phyloP scores from a whole-genome alignment of 2,329 filamentous ascomycete species.

The Alternaria sp. region DNA sequence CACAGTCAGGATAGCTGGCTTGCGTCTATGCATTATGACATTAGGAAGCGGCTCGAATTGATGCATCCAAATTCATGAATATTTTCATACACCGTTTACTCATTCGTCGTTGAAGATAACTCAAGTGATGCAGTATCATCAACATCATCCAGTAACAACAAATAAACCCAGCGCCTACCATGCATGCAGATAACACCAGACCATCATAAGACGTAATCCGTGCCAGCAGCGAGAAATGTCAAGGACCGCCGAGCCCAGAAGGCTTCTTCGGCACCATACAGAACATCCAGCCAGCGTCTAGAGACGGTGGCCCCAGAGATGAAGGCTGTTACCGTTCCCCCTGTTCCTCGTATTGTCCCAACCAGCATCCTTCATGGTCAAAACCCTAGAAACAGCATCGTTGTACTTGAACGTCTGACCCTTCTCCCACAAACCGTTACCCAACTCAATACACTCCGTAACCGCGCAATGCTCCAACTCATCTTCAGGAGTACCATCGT shows the following conservation, averaged over 20 bases:
- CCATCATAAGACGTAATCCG: not conserved
- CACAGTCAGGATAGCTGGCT: not conserved
- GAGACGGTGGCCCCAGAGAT: conserved; percentile 39
- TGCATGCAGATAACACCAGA: not conserved
- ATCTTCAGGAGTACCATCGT: conserved; percentile 21
- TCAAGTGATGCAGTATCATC: not conserved
- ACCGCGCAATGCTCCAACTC: conserved; percentile 39
- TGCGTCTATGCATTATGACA: not conserved
- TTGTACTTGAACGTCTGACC: conserved; percentile 44
- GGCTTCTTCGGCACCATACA: not conserved
- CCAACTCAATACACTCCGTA: conserved; percentile 45
- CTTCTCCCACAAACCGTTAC: conserved; percentile 44
- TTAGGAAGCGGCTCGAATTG: not conserved
- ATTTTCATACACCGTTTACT: not conserved
- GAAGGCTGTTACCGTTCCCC: conserved; percentile 32
- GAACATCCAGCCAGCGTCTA: conserved; percentile 1
- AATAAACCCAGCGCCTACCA: not conserved
- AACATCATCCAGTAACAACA: not conserved
- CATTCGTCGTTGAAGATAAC: not conserved
- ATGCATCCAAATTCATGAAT: not conserved
- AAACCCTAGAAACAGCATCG: conserved; percentile 37
- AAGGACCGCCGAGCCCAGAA: not conserved
- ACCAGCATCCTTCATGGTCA: conserved; percentile 41
- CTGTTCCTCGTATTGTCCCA: conserved; percentile 43
- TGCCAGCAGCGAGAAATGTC: not conserved